Base-by-base conservation (phyloP, 306 rosid genomes). In the Dalbergia cultrata region DNA sequence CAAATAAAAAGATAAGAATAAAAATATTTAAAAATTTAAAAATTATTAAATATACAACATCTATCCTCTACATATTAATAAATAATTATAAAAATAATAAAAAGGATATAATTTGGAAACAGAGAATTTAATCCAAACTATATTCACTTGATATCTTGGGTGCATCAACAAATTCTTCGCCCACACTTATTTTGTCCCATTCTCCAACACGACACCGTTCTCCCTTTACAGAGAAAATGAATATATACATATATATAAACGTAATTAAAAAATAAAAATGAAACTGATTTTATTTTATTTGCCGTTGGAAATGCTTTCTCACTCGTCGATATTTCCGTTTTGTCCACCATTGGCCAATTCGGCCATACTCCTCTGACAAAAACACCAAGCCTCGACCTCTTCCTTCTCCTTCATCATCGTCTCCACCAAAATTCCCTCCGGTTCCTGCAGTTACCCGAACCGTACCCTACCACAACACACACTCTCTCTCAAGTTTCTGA, bases 271-370 rank as follows among this genome's bases (percentile, higher is more conserved):
- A 37, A 37, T 37, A 37, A 37, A 4, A 37, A 37, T 37, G 8
- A 37, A 37, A 37, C 7, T 37, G 5, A 7, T 37, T 37, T 37
- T 4, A 37, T 37, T 79, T 83, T 84, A 84, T 86, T 72, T 62
- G 75, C 79, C 81, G 81, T 76, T 59, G 4, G 49, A 70, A 4
- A 63, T 78, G 67, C 67, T 77, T 74, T 87, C 77, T 59, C 79
- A 33, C 75, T 83, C 84, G 35, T 85, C 81, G 79, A 70, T 80
- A 70, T 84, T 81, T 89, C 85, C 80, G 74, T 80, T 85, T 72
- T 66, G 77, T 70, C 41, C 43, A 50, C 35, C 57, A 47, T 71
- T 88, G 86, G 77, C 81, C 83, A 70, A 56, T 80, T 63, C 57
- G 71, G 84, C 85, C 75, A 75, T 67, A 14, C 63, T 71, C 75